Evolutionary conservation across 345 rosid genomes (phyloP).

Genomic region (Turnera subulata): DNA sequence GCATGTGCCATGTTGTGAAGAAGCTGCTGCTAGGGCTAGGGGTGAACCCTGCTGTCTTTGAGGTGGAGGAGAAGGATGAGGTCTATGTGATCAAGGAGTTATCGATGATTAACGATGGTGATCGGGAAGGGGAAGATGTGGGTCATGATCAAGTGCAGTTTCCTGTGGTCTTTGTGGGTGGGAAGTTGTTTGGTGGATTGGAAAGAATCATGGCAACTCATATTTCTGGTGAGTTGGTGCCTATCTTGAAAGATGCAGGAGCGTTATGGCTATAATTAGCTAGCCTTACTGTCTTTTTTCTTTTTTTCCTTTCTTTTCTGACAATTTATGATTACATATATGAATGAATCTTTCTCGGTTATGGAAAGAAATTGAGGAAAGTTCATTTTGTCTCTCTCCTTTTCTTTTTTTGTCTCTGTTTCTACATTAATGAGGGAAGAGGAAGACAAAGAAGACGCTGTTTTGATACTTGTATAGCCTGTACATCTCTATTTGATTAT

Average conservation of each 20-base stretch:
- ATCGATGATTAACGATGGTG: conserved; percentile 11
- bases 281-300: no score
- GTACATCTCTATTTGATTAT: no score
- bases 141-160: conserved; percentile 30
- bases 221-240: conserved; percentile 78
- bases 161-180: conserved; percentile 78
- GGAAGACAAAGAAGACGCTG: no score
- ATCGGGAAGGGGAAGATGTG: conserved; percentile 7
- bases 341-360: no score
- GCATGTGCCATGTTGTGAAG: conserved; percentile 73
- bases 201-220: conserved; percentile 80
- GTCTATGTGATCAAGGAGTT: conserved; percentile 34
- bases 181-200: conserved; percentile 76
- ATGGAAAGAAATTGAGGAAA: no score
- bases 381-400: no score
- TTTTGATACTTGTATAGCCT: no score
- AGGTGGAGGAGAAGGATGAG: conserved; percentile 56
- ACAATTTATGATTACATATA: no score
- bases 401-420: no score
- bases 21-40: conserved; percentile 64
- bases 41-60: conserved; percentile 62
- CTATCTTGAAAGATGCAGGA: conserved; percentile 70
- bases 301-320: no score
- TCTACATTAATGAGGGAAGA: no score
- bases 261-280: conserved; percentile 90